A percentile compares a stretch with the other conserved stretches of the same genome.
phyloP scores from a whole-genome alignment of 768 basidiomycete species.

The Hygrocybe punicea region DNA sequence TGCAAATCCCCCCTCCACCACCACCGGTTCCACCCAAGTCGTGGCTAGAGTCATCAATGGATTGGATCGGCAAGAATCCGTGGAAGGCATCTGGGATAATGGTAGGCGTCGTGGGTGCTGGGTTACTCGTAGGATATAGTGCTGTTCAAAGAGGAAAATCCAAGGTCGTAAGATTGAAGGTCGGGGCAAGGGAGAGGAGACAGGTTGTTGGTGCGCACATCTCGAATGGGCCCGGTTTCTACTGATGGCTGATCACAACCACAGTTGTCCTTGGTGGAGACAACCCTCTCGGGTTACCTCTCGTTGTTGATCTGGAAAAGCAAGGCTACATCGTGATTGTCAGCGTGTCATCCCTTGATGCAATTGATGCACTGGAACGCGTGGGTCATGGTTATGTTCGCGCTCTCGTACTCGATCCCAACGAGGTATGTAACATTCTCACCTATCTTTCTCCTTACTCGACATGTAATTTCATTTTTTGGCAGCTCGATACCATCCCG shows the following conservation, averaged over 20 bases:
- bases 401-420: slow-evolving; percentile 76
- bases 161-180: slow-evolving; percentile 44
- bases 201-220: slow-evolving; percentile 63
- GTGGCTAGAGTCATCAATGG: slow-evolving; percentile 43
- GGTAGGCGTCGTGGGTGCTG: slow-evolving; percentile 56
- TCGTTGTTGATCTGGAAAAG: slow-evolving; percentile 70
- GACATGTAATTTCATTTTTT: slow-evolving; percentile 4
- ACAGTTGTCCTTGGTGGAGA: slow-evolving; percentile 85
- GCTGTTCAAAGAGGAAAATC: slow-evolving; percentile 28
- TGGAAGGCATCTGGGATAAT: slow-evolving; percentile 56
- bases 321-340: slow-evolving; percentile 81
- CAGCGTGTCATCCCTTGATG: slow-evolving; percentile 68
- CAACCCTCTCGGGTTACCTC: slow-evolving; percentile 61
- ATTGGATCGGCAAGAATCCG: slow-evolving; percentile 59
- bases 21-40: slow-evolving; percentile 63
- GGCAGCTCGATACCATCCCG: slow-evolving; percentile 67
- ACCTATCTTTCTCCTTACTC: not conserved
- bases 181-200: slow-evolving; percentile 50
- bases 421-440: slow-evolving; percentile 49
- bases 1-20: slow-evolving; percentile 56
- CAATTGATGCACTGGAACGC: slow-evolving; percentile 61
- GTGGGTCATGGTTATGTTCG: slow-evolving; percentile 72
- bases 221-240: not conserved
- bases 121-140: slow-evolving; percentile 59
- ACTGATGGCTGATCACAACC: not conserved